Percentiles rank a stretch among this genome's conserved stretches.
phyloP scores from a whole-genome alignment of 2,329 filamentous ascomycete genomes.

The Paecilomyces sp. region DNA sequence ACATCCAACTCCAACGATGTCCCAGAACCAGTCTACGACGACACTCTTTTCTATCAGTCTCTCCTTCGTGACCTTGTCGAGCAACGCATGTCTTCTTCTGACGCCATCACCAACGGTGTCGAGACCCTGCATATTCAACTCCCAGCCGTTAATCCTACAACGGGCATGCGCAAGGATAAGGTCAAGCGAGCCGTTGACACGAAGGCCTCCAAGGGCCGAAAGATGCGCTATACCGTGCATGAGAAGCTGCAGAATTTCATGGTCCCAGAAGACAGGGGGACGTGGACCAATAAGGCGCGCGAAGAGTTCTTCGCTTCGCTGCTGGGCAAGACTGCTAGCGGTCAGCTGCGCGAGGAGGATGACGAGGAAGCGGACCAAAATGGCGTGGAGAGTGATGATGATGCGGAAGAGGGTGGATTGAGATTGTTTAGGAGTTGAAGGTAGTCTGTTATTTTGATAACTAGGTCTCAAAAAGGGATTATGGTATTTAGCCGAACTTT shows the following conservation, averaged over 20 bases:
- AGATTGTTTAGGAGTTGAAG: conserved; percentile 22
- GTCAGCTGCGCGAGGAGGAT: conserved; percentile 55
- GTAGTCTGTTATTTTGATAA: background rate
- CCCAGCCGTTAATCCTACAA: conserved; percentile 30
- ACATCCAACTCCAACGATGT: conserved; percentile 6
- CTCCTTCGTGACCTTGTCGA: conserved; percentile 90
- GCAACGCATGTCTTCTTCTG: conserved; percentile 65
- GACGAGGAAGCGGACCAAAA: conserved; percentile 36
- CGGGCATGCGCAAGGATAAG: conserved; percentile 50
- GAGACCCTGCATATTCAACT: conserved; percentile 29
- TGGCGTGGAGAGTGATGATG: conserved; percentile 24
- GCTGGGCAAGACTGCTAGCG: conserved; percentile 57
- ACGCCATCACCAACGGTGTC: conserved; percentile 39
- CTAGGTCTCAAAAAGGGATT: background rate
- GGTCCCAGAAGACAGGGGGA: conserved; percentile 75
- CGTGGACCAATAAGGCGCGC: conserved; percentile 74
- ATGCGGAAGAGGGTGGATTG: conserved; percentile 23
- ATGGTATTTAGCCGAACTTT: background rate
- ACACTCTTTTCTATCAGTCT: conserved; percentile 89
- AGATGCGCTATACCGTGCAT: conserved; percentile 89
- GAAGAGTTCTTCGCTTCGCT: conserved; percentile 69
- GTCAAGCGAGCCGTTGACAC: conserved; percentile 80
- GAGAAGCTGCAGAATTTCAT: conserved; percentile 98
- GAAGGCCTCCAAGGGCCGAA: conserved; percentile 89
- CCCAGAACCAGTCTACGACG: conserved; percentile 68